A percentile compares a stretch with the other conserved stretches of the same genome.
phyloP scores from a whole-genome alignment of 176 grass and related monocot genomes.

The Musa schizocarpa region DNA sequence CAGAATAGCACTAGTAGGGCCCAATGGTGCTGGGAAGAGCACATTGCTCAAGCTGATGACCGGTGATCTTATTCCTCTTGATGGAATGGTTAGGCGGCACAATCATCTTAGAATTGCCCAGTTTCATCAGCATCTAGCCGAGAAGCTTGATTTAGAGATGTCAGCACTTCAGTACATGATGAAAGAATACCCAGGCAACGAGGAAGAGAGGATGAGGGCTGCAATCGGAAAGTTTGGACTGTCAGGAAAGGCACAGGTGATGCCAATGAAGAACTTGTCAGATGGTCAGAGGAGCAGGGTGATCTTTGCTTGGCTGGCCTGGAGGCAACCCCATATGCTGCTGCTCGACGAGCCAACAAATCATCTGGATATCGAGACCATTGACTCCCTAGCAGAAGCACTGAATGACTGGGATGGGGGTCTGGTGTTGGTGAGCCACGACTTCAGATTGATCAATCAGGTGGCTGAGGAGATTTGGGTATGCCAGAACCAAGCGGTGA shows the following conservation, averaged over 20 bases:
- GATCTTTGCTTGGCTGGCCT: constrained; percentile 82
- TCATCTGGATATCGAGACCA: constrained; percentile 85
- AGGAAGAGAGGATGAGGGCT: constrained; percentile 81
- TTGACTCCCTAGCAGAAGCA: constrained; percentile 80
- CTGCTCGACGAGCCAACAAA: constrained; percentile 85
- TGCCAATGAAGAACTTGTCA: constrained; percentile 87
- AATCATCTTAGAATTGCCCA: constrained; percentile 84
- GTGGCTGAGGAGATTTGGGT: constrained; percentile 94
- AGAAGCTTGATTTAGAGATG: constrained; percentile 81
- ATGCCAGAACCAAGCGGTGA: constrained; percentile 76
- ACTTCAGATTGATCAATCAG: constrained; percentile 90
- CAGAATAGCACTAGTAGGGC: constrained; percentile 65
- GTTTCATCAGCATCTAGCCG: constrained; percentile 74
- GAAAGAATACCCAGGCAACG: constrained; percentile 76
- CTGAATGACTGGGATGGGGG: constrained; percentile 89
- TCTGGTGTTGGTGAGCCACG: constrained; percentile 80
- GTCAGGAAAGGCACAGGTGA: constrained; percentile 77
- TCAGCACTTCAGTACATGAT: constrained; percentile 71
- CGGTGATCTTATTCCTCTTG: constrained; percentile 49
- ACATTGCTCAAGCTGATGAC: constrained; percentile 94
- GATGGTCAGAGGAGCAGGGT: constrained; percentile 80
- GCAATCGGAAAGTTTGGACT: constrained; percentile 70
- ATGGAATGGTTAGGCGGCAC: constrained; percentile 88
- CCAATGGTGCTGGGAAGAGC: constrained; percentile 89
- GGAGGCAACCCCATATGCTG: constrained; percentile 60